Evolutionary conservation across 1,284 basidiomycete species (phyloP).

Genomic region (Fomitopsis palustris): DNA sequence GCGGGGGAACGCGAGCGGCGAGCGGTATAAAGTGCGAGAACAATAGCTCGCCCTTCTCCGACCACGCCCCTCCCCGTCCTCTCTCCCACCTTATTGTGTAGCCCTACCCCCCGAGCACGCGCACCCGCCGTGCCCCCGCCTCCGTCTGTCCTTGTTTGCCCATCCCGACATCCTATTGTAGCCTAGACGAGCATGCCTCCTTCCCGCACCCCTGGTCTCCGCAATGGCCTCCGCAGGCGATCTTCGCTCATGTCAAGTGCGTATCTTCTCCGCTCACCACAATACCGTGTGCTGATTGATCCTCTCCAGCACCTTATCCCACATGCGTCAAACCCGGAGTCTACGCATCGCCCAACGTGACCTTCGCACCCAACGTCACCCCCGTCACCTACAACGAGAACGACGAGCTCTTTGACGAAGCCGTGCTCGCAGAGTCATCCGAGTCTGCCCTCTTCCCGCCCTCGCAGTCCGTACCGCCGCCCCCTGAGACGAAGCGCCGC

Average conservation of each 20-base stretch:
- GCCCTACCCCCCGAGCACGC: not conserved
- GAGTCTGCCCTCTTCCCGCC: slow-evolving; percentile 33
- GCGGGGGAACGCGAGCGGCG: not conserved
- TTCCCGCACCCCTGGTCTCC: not conserved
- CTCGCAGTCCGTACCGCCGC: slow-evolving; percentile 16
- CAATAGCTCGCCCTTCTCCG: not conserved
- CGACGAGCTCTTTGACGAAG: slow-evolving; percentile 15
- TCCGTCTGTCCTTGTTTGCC: not conserved
- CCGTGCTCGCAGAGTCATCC: slow-evolving; percentile 27
- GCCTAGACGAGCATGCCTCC: slow-evolving; percentile 1
- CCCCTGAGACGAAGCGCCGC: slow-evolving; percentile 36
- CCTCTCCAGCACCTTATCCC: slow-evolving; percentile 25
- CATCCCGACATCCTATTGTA: not conserved
- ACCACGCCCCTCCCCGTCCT: not conserved
- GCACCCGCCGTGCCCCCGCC: not conserved
- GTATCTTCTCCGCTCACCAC: not conserved
- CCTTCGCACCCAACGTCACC: slow-evolving; percentile 71
- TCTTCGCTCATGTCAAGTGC: not conserved
- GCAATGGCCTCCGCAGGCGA: not conserved
- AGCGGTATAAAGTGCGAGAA: slow-evolving; percentile 1
- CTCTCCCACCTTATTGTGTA: not conserved
- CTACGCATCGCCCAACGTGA: slow-evolving; percentile 53
- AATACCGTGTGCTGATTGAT: not conserved
- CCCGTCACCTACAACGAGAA: slow-evolving; percentile 52
- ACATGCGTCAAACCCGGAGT: slow-evolving; percentile 46